phyloP scores from a whole-genome alignment of 139 green algal species.

The Picochlorum sp. region DNA sequence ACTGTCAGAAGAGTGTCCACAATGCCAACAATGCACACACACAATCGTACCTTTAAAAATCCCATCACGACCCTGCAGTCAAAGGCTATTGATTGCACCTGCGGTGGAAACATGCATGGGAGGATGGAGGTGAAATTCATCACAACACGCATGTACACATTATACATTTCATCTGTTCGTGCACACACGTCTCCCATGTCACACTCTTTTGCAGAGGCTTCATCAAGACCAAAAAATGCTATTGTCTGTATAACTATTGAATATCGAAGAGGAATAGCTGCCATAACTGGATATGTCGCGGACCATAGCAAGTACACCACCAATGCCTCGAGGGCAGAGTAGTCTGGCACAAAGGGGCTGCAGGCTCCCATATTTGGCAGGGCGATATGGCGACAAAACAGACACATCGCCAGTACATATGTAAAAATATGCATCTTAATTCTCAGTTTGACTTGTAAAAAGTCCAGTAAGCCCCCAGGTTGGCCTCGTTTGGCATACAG shows the following conservation, averaged over 20 bases:
- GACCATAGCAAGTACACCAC: not conserved
- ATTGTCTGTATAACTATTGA: not conserved
- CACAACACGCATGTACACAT: not conserved
- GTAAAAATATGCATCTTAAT: not conserved
- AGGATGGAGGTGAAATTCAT: not conserved
- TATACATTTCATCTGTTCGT: not conserved
- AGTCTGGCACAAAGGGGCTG: not conserved
- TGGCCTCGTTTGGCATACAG: not conserved
- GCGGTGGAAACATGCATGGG: not conserved
- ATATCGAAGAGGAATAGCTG: constrained; percentile 1
- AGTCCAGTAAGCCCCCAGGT: not conserved
- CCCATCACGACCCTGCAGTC: not conserved
- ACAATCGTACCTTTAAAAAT: not conserved
- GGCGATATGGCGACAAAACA: not conserved
- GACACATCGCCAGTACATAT: not conserved
- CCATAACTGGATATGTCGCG: not conserved
- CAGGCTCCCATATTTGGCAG: not conserved
- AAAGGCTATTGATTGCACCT: not conserved
- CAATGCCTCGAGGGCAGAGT: not conserved
- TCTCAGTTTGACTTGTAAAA: not conserved
- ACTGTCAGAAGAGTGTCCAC: not conserved
- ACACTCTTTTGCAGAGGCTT: not conserved
- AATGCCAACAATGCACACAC: no score
- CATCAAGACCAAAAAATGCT: not conserved
- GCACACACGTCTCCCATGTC: not conserved